Evolutionary conservation across 495 filamentous ascomycete genomes (phyloP), one percentile per base, ranked within the genome.

Genomic region (Penicillium diatomitis): DNA sequence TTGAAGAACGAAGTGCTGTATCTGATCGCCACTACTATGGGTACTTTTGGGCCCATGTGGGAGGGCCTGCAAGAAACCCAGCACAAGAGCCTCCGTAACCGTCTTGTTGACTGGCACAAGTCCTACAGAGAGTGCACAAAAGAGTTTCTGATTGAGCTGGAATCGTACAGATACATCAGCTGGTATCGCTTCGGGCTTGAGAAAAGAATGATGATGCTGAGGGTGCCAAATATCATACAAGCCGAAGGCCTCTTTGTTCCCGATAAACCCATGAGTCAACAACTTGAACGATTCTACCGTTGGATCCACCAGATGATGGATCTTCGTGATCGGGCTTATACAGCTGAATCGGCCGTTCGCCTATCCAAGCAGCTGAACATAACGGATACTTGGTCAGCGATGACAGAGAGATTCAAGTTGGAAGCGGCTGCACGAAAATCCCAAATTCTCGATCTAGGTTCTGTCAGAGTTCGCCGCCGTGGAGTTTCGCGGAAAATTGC

Each of bases 101-200:
- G 38, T 2, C 4, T 52, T 4, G 8, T 20, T 4, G 27, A 46
- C 5, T 49, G 50, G 38, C 11, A 9, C 3, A 7, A 4, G 1
- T 6, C 12, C 6, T 51, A 50, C 9, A 7, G 32, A 10, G 11
- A 11, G 5, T 30, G 47, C 33, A 50, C 48, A 34, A 49, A 35
- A 6, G 41, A 45, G 0, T 45, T 62, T 20, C 10, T 33, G 40
- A 2, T 8, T 12, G 32, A 50, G 6, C 0, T 50, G 4, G 29
- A 27, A 4, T 9, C 10, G 1, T 58, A 59, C 38, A 49, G 35
- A 29, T 29, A 51, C 11, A 41, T 61, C 48, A 64, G 62, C 32
- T 67, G 62, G 64, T 4, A 52, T 34, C 58, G 64, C 12, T 48
- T 69, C 10, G 20, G 46, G 32, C 35, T 49, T 0, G 60, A 67